Percentiles rank a stretch among this genome's conserved stretches.
Evolutionary conservation across 1,284 basidiomycete species (phyloP).

Genomic region (Ceratobasidium sp.): DNA sequence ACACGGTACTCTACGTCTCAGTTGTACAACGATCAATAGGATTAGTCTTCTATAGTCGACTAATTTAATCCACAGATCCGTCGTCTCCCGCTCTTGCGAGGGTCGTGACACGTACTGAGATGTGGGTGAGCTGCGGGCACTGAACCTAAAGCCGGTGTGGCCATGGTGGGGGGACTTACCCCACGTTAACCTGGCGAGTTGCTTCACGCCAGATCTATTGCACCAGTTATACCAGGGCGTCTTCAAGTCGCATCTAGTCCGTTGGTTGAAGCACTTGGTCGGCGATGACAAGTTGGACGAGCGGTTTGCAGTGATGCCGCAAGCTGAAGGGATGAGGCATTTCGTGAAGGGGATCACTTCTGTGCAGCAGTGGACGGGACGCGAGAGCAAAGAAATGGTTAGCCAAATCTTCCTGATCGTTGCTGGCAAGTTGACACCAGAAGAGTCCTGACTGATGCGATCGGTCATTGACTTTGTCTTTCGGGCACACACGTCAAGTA

Average conservation of each 20-base stretch:
- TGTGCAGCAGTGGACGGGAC: constrained; percentile 49
- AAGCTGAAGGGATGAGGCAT: background rate
- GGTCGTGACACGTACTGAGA: background rate
- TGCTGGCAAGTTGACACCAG: background rate
- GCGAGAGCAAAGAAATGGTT: constrained; percentile 52
- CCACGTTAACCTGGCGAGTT: constrained; percentile 23
- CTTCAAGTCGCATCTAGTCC: background rate
- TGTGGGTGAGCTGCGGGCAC: background rate
- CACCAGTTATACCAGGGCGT: constrained; percentile 44
- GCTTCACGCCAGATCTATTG: constrained; percentile 42
- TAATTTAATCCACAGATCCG: too few relatives aligned
- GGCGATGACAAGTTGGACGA: background rate
- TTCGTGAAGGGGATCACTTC: background rate
- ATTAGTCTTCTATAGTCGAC: too few relatives aligned
- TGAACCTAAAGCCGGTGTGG: constrained; percentile 10
- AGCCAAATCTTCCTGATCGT: constrained; percentile 26
- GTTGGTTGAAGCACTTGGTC: background rate
- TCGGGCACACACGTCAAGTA: background rate
- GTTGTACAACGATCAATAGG: too few relatives aligned
- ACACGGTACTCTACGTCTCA: too few relatives aligned
- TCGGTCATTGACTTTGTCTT: constrained; percentile 18
- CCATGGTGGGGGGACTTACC: constrained; percentile 41
- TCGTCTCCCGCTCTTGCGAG: too few relatives aligned
- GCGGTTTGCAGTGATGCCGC: background rate
- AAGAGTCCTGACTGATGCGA: background rate